A percentile compares a stretch with the other conserved stretches of the same genome.
Conservation (phyloP, 306 rosid species). For the Hylodesmum podocarpum region DNA sequence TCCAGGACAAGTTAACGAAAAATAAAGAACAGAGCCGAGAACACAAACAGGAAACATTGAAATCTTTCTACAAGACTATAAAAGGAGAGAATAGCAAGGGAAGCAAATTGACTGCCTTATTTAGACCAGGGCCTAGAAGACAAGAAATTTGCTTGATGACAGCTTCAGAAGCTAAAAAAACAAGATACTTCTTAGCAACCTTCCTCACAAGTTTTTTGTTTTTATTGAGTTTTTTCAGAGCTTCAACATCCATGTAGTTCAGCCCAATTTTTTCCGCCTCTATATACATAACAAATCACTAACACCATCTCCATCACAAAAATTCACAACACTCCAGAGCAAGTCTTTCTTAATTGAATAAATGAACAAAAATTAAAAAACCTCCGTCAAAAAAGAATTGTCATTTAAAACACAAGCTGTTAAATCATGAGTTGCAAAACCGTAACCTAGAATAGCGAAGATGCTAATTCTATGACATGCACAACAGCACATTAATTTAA, state of each 20-base stretch:
- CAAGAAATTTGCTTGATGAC: not conserved
- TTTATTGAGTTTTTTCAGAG: not conserved
- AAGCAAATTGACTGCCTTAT: not conserved
- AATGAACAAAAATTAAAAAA: too few species aligned
- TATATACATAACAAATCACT: not conserved
- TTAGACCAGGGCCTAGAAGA: not conserved
- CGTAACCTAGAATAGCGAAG: too few species aligned
- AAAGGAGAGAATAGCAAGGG: not conserved
- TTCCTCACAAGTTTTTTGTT: not conserved
- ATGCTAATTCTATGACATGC: too few species aligned
- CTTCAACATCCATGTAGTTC: not conserved
- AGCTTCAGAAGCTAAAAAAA: not conserved
- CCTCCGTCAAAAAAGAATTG: too few species aligned
- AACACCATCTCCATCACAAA: not conserved
- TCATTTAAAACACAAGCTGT: too few species aligned
- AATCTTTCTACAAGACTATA: too few species aligned
- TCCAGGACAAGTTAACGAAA: not conserved
- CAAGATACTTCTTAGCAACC: not conserved
- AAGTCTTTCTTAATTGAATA: not conserved
- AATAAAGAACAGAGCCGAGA: not conserved
- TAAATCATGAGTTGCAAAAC: too few species aligned
- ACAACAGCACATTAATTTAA: too few species aligned
- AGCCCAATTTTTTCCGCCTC: not conserved
- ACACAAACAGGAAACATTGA: not conserved
- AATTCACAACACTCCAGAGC: not conserved